These are phyloP conservation scores for Corchorus olitorius DNA, from an alignment of 345 rosid genomes.

Conservation along the genomic window DNA sequence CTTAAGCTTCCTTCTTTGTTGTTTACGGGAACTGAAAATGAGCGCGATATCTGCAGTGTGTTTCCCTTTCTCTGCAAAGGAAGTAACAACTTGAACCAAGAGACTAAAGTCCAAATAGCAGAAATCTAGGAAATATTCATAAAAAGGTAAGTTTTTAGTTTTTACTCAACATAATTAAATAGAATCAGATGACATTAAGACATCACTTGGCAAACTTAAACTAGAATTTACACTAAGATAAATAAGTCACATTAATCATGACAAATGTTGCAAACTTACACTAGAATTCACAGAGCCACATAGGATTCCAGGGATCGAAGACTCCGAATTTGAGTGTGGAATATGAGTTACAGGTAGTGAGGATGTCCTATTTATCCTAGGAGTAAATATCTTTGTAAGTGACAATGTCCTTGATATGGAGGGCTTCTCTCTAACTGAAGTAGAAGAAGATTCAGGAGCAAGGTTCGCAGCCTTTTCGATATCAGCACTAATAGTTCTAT, in stretches of 20 bases:
- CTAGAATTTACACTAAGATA: background rate
- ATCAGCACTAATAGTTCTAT: conserved; percentile 48
- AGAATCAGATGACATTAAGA: background rate
- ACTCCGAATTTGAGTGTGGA: conserved; percentile 45
- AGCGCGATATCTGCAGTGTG: conserved; percentile 55
- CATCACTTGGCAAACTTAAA: background rate
- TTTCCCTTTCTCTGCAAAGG: conserved; percentile 60
- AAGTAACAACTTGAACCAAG: conserved; percentile 17
- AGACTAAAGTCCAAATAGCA: background rate
- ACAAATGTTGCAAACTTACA: conserved; percentile 45
- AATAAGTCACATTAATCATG: background rate
- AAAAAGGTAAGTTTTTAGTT: background rate
- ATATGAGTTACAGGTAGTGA: conserved; percentile 73
- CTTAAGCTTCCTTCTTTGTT: conserved; percentile 61
- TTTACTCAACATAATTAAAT: background rate
- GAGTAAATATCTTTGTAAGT: conserved; percentile 78
- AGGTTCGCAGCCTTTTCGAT: conserved; percentile 54
- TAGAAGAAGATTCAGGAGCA: conserved; percentile 39
- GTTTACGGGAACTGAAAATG: conserved; percentile 81
- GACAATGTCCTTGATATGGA: conserved; percentile 79
- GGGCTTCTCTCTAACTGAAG: conserved; percentile 52
- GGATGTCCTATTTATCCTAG: conserved; percentile 76
- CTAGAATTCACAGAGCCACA: conserved; percentile 45
- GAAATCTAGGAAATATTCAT: background rate
- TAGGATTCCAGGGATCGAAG: conserved; percentile 44